These are phyloP conservation scores for Trametes pubescens DNA, from an alignment of 1,284 basidiomycete genomes.

Conservation along the genomic window DNA sequence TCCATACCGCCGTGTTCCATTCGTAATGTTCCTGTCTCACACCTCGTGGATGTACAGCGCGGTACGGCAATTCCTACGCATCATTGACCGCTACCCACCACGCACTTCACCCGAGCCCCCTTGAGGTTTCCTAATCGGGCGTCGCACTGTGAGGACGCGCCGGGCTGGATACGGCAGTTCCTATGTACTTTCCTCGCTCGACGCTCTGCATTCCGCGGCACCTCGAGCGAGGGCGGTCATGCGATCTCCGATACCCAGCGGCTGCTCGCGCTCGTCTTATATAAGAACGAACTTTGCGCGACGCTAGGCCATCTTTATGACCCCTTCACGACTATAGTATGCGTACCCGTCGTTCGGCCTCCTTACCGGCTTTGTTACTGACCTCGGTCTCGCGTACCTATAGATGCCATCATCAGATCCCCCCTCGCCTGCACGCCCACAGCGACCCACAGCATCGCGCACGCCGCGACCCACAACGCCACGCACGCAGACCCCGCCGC, in stretches of 20 bases:
- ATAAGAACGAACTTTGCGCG: slow-evolving; percentile 45
- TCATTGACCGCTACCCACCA: slow-evolving; percentile 31
- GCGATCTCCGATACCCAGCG: slow-evolving; percentile 41
- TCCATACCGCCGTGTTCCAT: slow-evolving; percentile 28
- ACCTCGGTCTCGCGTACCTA: slow-evolving; percentile 22
- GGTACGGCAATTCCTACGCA: slow-evolving; percentile 27
- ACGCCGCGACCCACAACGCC: slow-evolving; percentile 32
- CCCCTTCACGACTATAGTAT: slow-evolving; percentile 46
- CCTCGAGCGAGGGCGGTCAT: slow-evolving; percentile 37
- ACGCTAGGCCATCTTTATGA: slow-evolving; percentile 39
- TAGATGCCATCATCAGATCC: slow-evolving; percentile 50
- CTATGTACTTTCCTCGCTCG: slow-evolving; percentile 43
- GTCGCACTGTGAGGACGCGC: slow-evolving; percentile 33
- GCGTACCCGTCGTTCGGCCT: slow-evolving; percentile 29
- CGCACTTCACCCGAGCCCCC: slow-evolving; percentile 31
- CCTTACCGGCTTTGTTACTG: slow-evolving; percentile 21
- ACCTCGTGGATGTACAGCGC: slow-evolving; percentile 32
- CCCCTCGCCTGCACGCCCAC: slow-evolving; percentile 40
- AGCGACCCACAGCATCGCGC: slow-evolving; percentile 33
- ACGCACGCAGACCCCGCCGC: slow-evolving; percentile 30
- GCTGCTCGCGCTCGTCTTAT: slow-evolving; percentile 39
- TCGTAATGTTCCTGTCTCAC: slow-evolving; percentile 32
- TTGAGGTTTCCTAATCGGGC: slow-evolving; percentile 45
- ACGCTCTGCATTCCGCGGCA: slow-evolving; percentile 34
- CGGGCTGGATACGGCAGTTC: slow-evolving; percentile 41